Evolutionary conservation across 352 stramenopile genomes (phyloP).

Genomic region (Aphanomyces astaci): DNA sequence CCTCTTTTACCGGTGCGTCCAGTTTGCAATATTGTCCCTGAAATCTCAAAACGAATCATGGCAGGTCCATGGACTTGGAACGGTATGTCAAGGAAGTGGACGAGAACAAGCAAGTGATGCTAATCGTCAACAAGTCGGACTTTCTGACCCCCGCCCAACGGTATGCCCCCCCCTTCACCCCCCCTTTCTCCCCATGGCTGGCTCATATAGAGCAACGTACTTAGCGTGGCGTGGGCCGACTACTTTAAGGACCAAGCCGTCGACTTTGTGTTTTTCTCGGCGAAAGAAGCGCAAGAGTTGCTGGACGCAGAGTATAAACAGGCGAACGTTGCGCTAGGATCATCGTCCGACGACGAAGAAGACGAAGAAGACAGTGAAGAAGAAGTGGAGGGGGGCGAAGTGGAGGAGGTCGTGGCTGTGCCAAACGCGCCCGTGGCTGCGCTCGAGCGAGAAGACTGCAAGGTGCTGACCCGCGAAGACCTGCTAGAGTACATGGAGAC

Average conservation of each 20-base stretch:
- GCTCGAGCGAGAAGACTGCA: slow-evolving; percentile 35
- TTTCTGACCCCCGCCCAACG: slow-evolving; percentile 92
- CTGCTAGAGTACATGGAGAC: slow-evolving; percentile 60
- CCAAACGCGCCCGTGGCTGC: slow-evolving; percentile 17
- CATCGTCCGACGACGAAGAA: slow-evolving; percentile 29
- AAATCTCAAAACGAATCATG: not conserved
- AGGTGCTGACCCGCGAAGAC: slow-evolving; percentile 62
- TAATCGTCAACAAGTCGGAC: slow-evolving; percentile 99
- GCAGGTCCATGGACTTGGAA: slow-evolving; percentile 91
- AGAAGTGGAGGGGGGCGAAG: slow-evolving; percentile 31
- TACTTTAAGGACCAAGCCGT: slow-evolving; percentile 91
- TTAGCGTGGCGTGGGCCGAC: slow-evolving; percentile 87
- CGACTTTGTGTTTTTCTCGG: slow-evolving; percentile 97
- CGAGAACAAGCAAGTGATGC: slow-evolving; percentile 82
- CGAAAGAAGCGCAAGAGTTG: slow-evolving; percentile 89
- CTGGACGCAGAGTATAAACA: slow-evolving; percentile 77
- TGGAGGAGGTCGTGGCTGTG: slow-evolving; percentile 23
- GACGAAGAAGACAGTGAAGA: slow-evolving; percentile 26
- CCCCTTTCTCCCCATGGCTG: not conserved
- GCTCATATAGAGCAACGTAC: too few relatives aligned
- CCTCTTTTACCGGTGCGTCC: slow-evolving; percentile 90
- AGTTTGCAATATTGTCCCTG: too few relatives aligned
- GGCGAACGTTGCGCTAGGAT: slow-evolving; percentile 26
- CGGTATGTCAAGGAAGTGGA: slow-evolving; percentile 92
- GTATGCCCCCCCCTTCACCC: slow-evolving; percentile 27